Conservation (phyloP, 371 early-diverging fungal genomes). For the Caulochytrium protostelioides region DNA sequence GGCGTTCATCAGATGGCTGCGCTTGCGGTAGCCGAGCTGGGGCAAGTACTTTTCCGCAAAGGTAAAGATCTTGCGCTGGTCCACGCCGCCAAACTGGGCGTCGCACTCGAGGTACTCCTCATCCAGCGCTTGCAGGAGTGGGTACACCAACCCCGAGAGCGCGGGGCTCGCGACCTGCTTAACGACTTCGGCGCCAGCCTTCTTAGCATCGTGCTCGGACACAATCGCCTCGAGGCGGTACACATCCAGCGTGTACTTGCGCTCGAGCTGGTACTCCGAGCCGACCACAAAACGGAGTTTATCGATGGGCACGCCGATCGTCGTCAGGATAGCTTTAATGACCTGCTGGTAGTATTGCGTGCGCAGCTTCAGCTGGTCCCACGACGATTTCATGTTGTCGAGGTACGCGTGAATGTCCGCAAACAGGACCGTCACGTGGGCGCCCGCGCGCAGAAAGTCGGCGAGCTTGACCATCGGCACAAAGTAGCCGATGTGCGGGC, state of each 20-base stretch:
- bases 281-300: conserved; percentile 89
- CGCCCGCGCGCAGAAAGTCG: conserved; percentile 90
- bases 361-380: conserved; percentile 74
- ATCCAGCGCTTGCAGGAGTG: conserved; percentile 97
- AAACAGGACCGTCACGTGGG: conserved; percentile 77
- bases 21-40: conserved; percentile 88
- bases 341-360: conserved; percentile 84
- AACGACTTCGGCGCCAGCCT: conserved; percentile 99
- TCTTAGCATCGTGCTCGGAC: conserved; percentile 91
- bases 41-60: conserved; percentile 96
- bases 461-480: conserved; percentile 95
- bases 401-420: conserved; percentile 98
- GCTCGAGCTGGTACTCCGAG: conserved; percentile 64
- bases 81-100: conserved; percentile 98
- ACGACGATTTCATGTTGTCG: conserved; percentile 97
- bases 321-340: conserved; percentile 74
- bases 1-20: conserved; percentile 98
- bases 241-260: conserved; percentile 84
- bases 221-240: conserved; percentile 73
- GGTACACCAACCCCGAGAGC: conserved; percentile 91
- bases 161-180: conserved; percentile 95
- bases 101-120: conserved; percentile 97
- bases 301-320: conserved; percentile 78
- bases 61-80: conserved; percentile 99
- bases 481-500: conserved; percentile 97